Evolutionary conservation across 1,284 basidiomycete genomes (phyloP).

Genomic region (Malassezia yamatoensis): DNA sequence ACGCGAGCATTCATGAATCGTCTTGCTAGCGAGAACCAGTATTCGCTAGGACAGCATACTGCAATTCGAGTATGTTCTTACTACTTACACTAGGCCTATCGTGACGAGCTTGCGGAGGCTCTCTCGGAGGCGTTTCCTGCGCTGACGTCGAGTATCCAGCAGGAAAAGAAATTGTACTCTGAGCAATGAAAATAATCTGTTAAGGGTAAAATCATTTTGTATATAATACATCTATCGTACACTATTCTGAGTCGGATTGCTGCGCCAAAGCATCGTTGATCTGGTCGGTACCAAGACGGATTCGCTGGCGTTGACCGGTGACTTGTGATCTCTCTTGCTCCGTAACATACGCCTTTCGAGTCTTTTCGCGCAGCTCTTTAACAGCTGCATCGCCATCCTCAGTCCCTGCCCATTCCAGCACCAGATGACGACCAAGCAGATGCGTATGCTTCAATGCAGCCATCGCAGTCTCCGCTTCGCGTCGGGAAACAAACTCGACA

Average conservation of each 20-base stretch:
- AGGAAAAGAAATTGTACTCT: not conserved
- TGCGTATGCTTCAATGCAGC: slow-evolving; percentile 71
- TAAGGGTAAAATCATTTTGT: not conserved
- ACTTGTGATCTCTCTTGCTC: slow-evolving; percentile 6
- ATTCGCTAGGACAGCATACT: slow-evolving; percentile 34
- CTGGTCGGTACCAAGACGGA: slow-evolving; percentile 14
- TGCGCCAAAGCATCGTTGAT: slow-evolving; percentile 7
- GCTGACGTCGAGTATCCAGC: slow-evolving; percentile 4
- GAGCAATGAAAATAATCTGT: not conserved
- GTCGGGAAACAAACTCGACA: slow-evolving; percentile 56
- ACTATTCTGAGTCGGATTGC: slow-evolving; percentile 9
- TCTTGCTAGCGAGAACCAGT: slow-evolving; percentile 44
- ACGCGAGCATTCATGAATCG: slow-evolving; percentile 38
- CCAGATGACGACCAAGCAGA: slow-evolving; percentile 84
- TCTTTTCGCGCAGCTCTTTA: slow-evolving; percentile 27
- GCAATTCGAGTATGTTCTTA: slow-evolving; percentile 17
- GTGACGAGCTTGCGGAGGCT: slow-evolving; percentile 7
- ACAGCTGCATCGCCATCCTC: slow-evolving; percentile 48
- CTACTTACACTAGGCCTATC: slow-evolving; percentile 2
- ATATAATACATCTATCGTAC: slow-evolving; percentile 10
- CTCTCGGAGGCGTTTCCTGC: slow-evolving; percentile 12
- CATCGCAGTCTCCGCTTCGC: slow-evolving; percentile 38
- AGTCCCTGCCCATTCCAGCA: slow-evolving; percentile 85
- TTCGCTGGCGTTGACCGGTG: slow-evolving; percentile 14
- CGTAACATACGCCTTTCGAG: slow-evolving; percentile 15